Base-by-base conservation (phyloP, 768 basidiomycete genomes). In the Gelatoporia subvermispora region DNA sequence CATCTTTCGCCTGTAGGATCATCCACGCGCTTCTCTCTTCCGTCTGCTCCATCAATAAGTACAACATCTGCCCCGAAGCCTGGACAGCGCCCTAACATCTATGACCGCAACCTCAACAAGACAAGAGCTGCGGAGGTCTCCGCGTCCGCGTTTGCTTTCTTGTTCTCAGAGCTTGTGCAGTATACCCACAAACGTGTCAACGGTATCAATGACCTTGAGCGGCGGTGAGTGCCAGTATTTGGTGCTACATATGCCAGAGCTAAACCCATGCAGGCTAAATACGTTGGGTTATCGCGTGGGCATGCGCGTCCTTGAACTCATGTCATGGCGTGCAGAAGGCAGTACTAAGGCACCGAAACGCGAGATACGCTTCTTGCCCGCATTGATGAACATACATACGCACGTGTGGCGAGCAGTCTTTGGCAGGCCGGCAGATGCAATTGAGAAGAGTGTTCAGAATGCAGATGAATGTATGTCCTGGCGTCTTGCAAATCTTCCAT, bases 391-490 rank as follows among this genome's bases (percentile, higher is more conserved):
- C 61, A 83, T 99, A 44, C 95, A 97, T 59, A 93, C 92, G 1
- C 91, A 95, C 57, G 84, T 98, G 21, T 99, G 95, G 87, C 83
- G 85, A 49, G 88, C 93, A 24, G 86, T 94, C 16, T 99, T 95
- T 60, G 93, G 93, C 8, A 89, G 85, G 64, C 77, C 92, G 8
- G 96, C 96, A 18, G 95, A 97, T 63, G 92, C 88, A 2, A 82
- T 99, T 48, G 94, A 99, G 68, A 88, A 92, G 71, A 93, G 91
- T 56, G 91, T 97, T 0, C 93, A 96, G 66, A 92, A 95, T 50
- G 85, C 89, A 17, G 95, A 98, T 63, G 96, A 99, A 75, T 99
- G 93, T 85, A 53, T 46, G 85, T 69, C 24, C 11, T 18, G 25
- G 36, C 45, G 13, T n/a, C 8, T 42, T 3, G n/a, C 4, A 4